Conservation (phyloP, 2,329 filamentous ascomycete genomes). For the Ophiobolus disseminans region DNA sequence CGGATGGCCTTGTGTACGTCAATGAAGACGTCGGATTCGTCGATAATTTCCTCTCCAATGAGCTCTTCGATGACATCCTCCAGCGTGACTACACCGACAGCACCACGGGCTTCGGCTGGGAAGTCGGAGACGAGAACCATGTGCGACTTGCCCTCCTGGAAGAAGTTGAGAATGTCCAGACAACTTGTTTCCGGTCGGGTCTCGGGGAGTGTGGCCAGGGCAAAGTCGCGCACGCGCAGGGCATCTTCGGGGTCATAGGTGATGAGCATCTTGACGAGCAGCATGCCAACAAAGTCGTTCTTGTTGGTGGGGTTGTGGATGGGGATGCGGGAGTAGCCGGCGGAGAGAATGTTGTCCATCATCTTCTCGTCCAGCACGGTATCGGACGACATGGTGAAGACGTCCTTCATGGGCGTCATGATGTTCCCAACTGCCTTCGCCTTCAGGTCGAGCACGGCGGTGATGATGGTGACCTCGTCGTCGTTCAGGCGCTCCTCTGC, state of each 20-base stretch:
- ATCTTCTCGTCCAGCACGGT: constrained; percentile 90
- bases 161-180: constrained; percentile 98
- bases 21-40: constrained; percentile 97
- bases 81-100: constrained; percentile 90
- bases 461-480: constrained; percentile 98
- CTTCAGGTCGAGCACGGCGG: constrained; percentile 92
- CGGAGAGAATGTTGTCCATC: constrained; percentile 91
- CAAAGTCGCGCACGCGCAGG: constrained; percentile 86
- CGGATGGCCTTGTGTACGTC: constrained; percentile 98
- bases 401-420: constrained; percentile 98
- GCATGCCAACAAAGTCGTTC: constrained; percentile 94
- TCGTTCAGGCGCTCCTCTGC: constrained; percentile 88
- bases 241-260: constrained; percentile 97
- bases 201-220: constrained; percentile 91
- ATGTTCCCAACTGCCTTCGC: constrained; percentile 93
- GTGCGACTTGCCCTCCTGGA: constrained; percentile 98
- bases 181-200: constrained; percentile 95
- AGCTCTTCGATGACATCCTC: constrained; percentile 99
- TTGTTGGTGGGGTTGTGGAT: constrained; percentile 86
- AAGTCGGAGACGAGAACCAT: constrained; percentile 95
- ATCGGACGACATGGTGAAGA: constrained; percentile 96
- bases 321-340: constrained; percentile 94
- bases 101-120: constrained; percentile 89
- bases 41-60: constrained; percentile 98
- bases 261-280: constrained; percentile 97